Evolutionary conservation across 1,284 basidiomycete genomes (phyloP).

Genomic region (Papiliotrema flavescens): DNA sequence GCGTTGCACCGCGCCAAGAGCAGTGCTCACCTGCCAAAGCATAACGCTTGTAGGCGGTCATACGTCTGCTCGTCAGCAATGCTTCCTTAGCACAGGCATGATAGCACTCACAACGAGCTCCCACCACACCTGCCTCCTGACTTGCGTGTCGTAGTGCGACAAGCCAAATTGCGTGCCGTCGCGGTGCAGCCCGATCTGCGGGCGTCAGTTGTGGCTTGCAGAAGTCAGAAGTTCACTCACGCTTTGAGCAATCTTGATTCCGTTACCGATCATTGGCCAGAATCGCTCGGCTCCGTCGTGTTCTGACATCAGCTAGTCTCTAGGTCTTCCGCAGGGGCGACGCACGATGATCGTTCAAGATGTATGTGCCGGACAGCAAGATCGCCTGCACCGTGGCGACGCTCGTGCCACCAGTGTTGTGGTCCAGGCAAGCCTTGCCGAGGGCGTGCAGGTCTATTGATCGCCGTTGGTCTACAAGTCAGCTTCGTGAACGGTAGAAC

Average conservation of each 20-base stretch:
- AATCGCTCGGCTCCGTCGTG: constrained; percentile 33
- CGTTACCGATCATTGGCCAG: constrained; percentile 47
- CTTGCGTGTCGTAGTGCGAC: constrained; percentile 39
- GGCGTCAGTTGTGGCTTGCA: constrained; percentile 3
- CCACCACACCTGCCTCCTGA: constrained; percentile 46
- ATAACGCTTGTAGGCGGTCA: constrained; percentile 46
- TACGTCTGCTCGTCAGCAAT: constrained; percentile 15
- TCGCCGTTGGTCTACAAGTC: constrained; percentile 28
- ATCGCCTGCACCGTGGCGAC: constrained; percentile 46
- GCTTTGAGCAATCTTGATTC: constrained; percentile 39
- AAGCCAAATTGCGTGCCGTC: constrained; percentile 45
- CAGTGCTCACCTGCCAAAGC: constrained; percentile 40
- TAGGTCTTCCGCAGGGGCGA: background rate
- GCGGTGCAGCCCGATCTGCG: constrained; percentile 45
- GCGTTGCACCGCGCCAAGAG: background rate
- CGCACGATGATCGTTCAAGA: constrained; percentile 44
- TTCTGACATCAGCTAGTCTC: background rate
- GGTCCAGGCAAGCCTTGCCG: constrained; percentile 36
- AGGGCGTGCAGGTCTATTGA: constrained; percentile 37
- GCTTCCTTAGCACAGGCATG: background rate
- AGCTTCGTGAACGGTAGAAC: constrained; percentile 4
- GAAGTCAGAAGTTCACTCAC: constrained; percentile 14
- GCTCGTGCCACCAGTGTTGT: constrained; percentile 34
- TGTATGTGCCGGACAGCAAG: constrained; percentile 42
- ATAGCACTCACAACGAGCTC: constrained; percentile 35